A percentile compares a stretch with the other conserved stretches of the same genome.
phyloP scores from a whole-genome alignment of 768 basidiomycete genomes.

The Cyathus striatus region DNA sequence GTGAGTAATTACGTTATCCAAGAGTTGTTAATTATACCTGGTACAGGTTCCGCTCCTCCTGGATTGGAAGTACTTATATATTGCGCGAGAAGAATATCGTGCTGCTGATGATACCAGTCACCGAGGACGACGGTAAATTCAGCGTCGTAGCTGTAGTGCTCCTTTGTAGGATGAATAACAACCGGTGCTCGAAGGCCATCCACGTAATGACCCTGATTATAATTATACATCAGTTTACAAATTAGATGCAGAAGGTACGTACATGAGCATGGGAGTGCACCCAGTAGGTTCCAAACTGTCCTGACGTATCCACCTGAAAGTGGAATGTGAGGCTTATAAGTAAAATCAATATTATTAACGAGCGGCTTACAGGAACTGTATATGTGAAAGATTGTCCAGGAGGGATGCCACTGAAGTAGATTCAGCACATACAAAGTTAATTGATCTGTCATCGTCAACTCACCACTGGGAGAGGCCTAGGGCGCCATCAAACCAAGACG shows the following conservation, averaged over 20 bases:
- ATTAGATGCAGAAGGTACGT: neutral
- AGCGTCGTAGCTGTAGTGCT: neutral
- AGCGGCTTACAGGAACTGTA: neutral
- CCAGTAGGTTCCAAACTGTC: slow-evolving; percentile 1
- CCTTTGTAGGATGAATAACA: neutral
- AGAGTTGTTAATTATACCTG: neutral
- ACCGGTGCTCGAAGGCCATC: neutral
- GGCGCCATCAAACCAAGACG: neutral
- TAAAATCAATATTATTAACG: neutral
- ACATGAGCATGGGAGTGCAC: neutral
- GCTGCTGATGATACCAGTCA: neutral
- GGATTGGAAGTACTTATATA: neutral
- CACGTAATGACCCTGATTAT: neutral
- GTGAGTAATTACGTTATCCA: neutral
- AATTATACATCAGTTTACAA: neutral
- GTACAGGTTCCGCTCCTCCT: neutral
- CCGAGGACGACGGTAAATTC: neutral
- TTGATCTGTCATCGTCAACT: no score
- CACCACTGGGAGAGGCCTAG: neutral
- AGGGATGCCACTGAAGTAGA: neutral
- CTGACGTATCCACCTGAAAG: neutral
- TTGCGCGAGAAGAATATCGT: neutral
- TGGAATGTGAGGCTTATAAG: no score
- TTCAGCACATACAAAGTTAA: no score
- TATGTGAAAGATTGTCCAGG: neutral